phyloP scores from a whole-genome alignment of 129 eudicot species.

The Flaveria ramosissima region DNA sequence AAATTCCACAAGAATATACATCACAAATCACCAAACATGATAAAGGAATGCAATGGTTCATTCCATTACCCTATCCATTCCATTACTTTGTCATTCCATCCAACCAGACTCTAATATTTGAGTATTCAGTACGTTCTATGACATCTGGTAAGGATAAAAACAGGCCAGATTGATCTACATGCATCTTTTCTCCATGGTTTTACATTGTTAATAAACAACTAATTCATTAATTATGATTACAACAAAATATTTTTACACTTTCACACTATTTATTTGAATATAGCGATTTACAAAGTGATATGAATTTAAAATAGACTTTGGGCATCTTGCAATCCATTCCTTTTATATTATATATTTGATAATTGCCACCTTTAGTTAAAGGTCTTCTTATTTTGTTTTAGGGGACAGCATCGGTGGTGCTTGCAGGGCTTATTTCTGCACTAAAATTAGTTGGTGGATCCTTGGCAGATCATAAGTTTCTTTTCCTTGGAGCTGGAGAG shows the following conservation, averaged over 20 bases:
- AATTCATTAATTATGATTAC: background rate
- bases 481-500: constrained; percentile 99
- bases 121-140: background rate
- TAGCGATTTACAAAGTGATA: background rate
- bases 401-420: constrained; percentile 99
- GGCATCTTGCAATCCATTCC: background rate
- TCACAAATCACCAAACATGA: background rate
- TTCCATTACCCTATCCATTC: background rate
- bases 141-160: background rate
- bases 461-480: constrained; percentile 78
- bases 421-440: constrained; percentile 87
- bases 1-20: background rate
- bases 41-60: background rate
- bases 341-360: background rate
- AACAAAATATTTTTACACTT: background rate
- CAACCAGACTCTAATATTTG: background rate
- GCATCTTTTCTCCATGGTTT: background rate
- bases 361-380: background rate
- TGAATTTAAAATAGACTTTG: background rate
- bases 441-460: constrained; percentile 79
- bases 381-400: constrained; percentile 27
- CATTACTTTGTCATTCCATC: background rate
- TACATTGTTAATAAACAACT: background rate
- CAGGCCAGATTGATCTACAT: background rate
- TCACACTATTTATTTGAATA: background rate